These are phyloP conservation scores for Inosperma sp. DNA, from an alignment of 768 basidiomycete species.

Conservation along the genomic window DNA sequence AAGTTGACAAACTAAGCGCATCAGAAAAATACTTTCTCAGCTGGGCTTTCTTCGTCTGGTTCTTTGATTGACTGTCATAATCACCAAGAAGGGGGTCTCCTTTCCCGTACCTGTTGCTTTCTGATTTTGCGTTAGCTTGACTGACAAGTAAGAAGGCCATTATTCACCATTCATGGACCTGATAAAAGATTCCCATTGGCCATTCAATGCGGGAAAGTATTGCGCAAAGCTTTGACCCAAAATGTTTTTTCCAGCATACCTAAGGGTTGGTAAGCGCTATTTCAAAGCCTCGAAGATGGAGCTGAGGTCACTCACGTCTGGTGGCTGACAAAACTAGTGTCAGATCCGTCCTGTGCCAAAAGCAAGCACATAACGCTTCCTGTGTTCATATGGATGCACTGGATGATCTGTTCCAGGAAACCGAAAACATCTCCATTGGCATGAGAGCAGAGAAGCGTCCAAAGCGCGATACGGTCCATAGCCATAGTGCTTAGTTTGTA, in stretches of 20 bases:
- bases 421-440: neutral
- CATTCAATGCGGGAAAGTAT: neutral
- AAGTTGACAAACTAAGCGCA: neutral
- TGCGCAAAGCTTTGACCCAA: neutral
- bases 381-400: neutral
- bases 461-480: no score
- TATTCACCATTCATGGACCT: neutral
- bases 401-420: neutral
- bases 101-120: neutral
- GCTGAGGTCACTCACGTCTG: neutral
- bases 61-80: neutral
- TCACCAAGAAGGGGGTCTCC: neutral
- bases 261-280: neutral
- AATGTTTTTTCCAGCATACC: conserved; percentile 1
- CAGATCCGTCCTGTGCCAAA: neutral
- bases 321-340: neutral
- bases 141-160: neutral
- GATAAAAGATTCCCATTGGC: conserved; percentile 3
- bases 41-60: neutral
- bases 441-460: neutral
- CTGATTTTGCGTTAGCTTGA: neutral
- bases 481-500: no score
- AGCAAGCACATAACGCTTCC: neutral
- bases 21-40: neutral
- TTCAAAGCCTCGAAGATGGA: no score